Base-by-base conservation (phyloP, 257 asterid species). In the Penstemon eatonii region DNA sequence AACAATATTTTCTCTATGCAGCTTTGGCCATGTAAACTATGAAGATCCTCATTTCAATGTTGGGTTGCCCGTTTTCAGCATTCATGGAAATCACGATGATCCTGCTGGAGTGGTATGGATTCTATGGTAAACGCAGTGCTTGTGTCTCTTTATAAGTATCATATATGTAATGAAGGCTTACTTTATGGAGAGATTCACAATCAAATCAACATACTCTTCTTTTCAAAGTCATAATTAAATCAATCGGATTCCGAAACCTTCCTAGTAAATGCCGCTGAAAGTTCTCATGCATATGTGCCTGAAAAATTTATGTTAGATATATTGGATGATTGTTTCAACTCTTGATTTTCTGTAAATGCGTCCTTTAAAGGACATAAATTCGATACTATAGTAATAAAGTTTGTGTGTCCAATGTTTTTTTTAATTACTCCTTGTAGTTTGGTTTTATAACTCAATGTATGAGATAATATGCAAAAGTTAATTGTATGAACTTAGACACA, bases 41-140 rank as follows among this genome's bases (percentile, higher is more conserved):
- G 99, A 93, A 87, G 99, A 93, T 81, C 97, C 95, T n/a, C 97
- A 93, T 81, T 93, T 93, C 87, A 93, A 93, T 76, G 97, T 93
- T 66, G 99, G 99, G 70, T 78, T 93, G 83, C 99, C 99, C 13
- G 99, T 93, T 73, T 93, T 93, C 86, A 93, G 99, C 77, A 90
- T 93, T 79, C 99, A 93, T 77, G 99, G 99, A 66, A 93, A 93
- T 80, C 99, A 93, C 44, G 99, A 93, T 65, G 99, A 93, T 84
- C 99, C 99, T 76, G 96, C 99, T 73, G 99, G 99, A 79, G 99
- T 93, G 99, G 99, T 93, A 88, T 87, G 89, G 74, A 75, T 75
- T 76, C 78, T 83, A 68, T 71, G 83, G 86, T 79, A 80, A 81
- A 74, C 40, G 73, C 57, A 39, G 66, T 72, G 42, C 79, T 80